A percentile compares a stretch with the other conserved stretches of the same genome.
Conservation (phyloP, 1,139 yeast genomes). For the Yamadazyma blattariae region DNA sequence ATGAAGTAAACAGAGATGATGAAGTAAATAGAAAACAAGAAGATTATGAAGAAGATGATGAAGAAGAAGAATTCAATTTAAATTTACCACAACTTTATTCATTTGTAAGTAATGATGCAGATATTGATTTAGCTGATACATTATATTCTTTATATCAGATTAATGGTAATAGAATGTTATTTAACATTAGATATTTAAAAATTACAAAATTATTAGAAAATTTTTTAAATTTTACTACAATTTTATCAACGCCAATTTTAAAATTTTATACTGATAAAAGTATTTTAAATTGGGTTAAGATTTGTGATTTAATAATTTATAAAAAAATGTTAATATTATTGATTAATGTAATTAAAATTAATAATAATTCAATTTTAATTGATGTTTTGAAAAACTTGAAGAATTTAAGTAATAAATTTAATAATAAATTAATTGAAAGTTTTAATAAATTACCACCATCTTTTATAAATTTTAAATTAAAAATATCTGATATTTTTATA, state of each 20-base stretch:
- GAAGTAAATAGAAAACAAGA: neutral
- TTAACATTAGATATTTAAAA: slow-evolving; percentile 66
- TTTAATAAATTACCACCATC: slow-evolving; percentile 46
- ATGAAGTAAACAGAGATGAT: too few relatives aligned
- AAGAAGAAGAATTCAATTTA: slow-evolving; percentile 6
- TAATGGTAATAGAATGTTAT: slow-evolving; percentile 62
- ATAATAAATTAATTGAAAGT: slow-evolving; percentile 33
- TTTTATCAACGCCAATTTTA: slow-evolving; percentile 64
- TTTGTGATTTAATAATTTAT: slow-evolving; percentile 66
- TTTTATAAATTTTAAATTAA: slow-evolving; percentile 51
- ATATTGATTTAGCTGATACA: slow-evolving; percentile 60
- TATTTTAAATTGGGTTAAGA: slow-evolving; percentile 58
- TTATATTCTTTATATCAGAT: slow-evolving; percentile 58
- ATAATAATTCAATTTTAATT: neutral
- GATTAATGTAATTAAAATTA: slow-evolving; percentile 48
- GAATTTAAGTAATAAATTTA: slow-evolving; percentile 40
- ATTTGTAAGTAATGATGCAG: slow-evolving; percentile 46
- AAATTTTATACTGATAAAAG: slow-evolving; percentile 53
- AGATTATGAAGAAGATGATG: too few relatives aligned
- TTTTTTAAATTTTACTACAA: slow-evolving; percentile 53
- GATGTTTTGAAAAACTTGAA: slow-evolving; percentile 43
- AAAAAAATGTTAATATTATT: slow-evolving; percentile 51
- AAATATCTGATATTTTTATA: slow-evolving; percentile 56
- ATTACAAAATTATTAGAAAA: slow-evolving; percentile 56
- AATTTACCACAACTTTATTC: slow-evolving; percentile 53